Conservation (phyloP, 139 green algal species). For the Mychonastes homosphaera region DNA sequence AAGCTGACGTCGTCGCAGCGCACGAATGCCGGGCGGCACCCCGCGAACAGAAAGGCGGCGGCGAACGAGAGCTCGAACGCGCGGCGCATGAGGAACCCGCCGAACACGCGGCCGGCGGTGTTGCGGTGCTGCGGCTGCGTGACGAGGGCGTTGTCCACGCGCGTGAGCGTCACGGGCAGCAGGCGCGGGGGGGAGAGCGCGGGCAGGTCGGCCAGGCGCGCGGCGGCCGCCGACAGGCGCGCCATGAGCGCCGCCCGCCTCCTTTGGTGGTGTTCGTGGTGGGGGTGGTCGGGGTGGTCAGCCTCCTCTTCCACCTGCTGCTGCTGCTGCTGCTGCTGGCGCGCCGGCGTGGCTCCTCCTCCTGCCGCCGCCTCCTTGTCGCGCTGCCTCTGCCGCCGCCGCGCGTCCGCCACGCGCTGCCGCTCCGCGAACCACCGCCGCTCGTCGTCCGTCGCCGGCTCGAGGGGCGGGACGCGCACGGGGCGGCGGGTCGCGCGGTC, state of each 20-base stretch:
- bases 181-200: constrained; percentile 24
- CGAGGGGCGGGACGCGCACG: constrained; percentile 41
- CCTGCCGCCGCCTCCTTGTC: neutral
- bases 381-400: constrained; percentile 3
- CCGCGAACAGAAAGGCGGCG: constrained; percentile 67
- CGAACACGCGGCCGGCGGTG: constrained; percentile 59
- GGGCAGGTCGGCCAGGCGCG: constrained; percentile 34
- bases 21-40: constrained; percentile 39
- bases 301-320: neutral
- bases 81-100: constrained; percentile 76
- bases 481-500: constrained; percentile 38
- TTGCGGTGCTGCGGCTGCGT: constrained; percentile 77
- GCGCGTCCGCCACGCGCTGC: constrained; percentile 29
- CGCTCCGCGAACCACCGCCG: constrained; percentile 30
- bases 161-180: constrained; percentile 20
- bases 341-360: too few relatives aligned
- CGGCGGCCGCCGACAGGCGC: constrained; percentile 17
- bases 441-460: constrained; percentile 28
- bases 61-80: constrained; percentile 78
- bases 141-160: constrained; percentile 57
- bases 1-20: constrained; percentile 22
- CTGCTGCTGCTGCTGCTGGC: too few relatives aligned
- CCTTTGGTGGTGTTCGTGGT: neutral
- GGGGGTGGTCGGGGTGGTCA: neutral
- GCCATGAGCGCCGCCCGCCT: constrained; percentile 5